These are phyloP conservation scores for Penicillium decumbens DNA, from an alignment of 2,329 filamentous ascomycete genomes.

Conservation along the genomic window DNA sequence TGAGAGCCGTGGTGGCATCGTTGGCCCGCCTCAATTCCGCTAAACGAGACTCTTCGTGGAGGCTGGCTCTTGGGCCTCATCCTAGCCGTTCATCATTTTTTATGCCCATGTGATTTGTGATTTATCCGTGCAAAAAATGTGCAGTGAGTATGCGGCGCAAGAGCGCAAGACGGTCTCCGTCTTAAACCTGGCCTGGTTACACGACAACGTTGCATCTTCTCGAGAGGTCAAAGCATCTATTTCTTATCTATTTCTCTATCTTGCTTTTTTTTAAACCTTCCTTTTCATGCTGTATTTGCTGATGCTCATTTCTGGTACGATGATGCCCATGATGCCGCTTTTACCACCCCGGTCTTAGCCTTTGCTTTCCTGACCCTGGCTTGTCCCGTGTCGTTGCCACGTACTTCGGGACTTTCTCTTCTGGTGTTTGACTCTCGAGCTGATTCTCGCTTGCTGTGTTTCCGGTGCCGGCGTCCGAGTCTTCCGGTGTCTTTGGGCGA, in stretches of 20 bases:
- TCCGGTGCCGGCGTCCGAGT: constrained; percentile 1
- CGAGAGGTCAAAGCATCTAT: constrained; percentile 19
- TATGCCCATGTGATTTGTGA: constrained; percentile 12
- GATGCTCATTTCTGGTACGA: constrained; percentile 12
- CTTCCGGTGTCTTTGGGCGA: background rate
- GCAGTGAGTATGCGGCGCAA: constrained; percentile 9
- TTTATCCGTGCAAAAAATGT: constrained; percentile 10
- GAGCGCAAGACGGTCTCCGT: constrained; percentile 7
- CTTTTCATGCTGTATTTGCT: constrained; percentile 14
- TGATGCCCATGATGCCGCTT: constrained; percentile 10
- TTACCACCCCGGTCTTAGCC: constrained; percentile 9
- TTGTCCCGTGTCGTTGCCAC: constrained; percentile 8
- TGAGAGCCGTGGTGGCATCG: constrained; percentile 35
- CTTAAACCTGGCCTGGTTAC: constrained; percentile 9
- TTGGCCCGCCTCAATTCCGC: constrained; percentile 30
- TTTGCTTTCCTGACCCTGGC: constrained; percentile 13
- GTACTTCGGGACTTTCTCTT: constrained; percentile 2
- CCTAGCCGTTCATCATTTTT: background rate
- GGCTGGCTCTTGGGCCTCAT: background rate
- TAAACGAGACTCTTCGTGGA: background rate
- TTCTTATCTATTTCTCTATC: constrained; percentile 2
- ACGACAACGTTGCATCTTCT: constrained; percentile 13
- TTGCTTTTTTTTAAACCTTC: background rate
- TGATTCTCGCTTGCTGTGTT: constrained; percentile 4
- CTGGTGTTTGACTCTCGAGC: constrained; percentile 11